Percentiles rank a stretch among this genome's conserved stretches.
Conservation (phyloP, 2,329 filamentous ascomycete species). For the Pyrenophora teres region DNA sequence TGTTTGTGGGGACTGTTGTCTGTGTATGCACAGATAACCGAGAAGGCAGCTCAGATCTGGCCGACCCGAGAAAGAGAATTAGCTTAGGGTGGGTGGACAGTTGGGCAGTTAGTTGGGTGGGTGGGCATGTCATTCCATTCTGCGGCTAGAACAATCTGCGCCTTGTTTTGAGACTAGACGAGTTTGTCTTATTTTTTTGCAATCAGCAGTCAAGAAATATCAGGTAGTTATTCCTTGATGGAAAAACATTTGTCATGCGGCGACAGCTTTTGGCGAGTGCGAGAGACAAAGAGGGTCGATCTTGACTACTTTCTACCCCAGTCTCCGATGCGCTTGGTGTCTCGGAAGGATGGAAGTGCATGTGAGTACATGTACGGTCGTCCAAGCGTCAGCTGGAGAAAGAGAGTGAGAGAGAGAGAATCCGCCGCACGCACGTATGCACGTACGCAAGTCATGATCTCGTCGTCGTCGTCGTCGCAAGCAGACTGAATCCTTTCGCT, state of each 20-base stretch:
- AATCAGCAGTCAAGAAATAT: constrained; percentile 10
- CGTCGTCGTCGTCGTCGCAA: too few relatives aligned
- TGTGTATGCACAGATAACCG: constrained; percentile 13
- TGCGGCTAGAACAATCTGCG: constrained; percentile 13
- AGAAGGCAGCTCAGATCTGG: constrained; percentile 15
- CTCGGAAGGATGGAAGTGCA: too few relatives aligned
- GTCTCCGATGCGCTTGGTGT: background rate
- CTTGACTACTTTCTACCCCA: too few relatives aligned
- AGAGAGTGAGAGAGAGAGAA: too few relatives aligned
- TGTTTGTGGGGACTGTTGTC: constrained; percentile 5
- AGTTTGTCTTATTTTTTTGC: too few relatives aligned
- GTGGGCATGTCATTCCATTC: constrained; percentile 5
- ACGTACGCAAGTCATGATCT: too few relatives aligned
- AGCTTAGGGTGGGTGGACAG: background rate
- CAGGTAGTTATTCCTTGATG: constrained; percentile 5
- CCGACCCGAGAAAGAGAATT: constrained; percentile 10
- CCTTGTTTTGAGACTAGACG: background rate
- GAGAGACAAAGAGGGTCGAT: background rate
- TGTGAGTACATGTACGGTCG: too few relatives aligned
- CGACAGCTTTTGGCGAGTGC: background rate
- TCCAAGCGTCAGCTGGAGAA: background rate
- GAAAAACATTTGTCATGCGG: constrained; percentile 14
- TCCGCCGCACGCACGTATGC: background rate
- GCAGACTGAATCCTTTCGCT: too few relatives aligned
- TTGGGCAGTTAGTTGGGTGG: too few relatives aligned